phyloP scores from a whole-genome alignment of 1,284 basidiomycete species.

The Salmacisia buchloeana region DNA sequence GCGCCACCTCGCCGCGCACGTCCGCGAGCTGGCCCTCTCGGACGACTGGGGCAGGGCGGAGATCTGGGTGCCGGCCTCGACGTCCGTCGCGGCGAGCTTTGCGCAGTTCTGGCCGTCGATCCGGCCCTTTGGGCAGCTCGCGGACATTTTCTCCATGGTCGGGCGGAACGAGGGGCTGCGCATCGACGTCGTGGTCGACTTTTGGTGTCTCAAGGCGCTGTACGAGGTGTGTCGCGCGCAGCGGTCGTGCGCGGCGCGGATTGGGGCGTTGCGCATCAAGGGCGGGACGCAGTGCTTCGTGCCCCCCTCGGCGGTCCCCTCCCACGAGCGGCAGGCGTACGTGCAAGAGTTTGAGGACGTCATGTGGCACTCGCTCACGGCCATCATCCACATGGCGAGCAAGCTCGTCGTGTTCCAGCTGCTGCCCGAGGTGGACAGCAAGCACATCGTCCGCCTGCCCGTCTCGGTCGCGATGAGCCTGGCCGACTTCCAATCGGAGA shows the following conservation, averaged over 20 bases:
- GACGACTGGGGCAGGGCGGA: not conserved
- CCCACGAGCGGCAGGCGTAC: not conserved
- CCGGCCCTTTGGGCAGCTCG: not conserved
- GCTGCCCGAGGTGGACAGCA: not conserved
- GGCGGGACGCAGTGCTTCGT: not conserved
- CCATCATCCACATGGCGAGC: not conserved
- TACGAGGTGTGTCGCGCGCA: slow-evolving; percentile 6
- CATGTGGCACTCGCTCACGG: not conserved
- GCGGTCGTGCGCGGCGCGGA: not conserved
- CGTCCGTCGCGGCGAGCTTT: not conserved
- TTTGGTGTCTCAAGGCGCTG: not conserved
- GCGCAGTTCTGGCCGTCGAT: not conserved
- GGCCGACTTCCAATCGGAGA: not conserved
- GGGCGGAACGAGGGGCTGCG: not conserved
- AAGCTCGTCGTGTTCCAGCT: not conserved
- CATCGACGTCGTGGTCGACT: slow-evolving; percentile 3
- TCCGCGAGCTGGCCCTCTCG: not conserved
- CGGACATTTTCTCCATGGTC: not conserved
- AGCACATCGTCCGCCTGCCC: not conserved
- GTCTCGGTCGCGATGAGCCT: not conserved
- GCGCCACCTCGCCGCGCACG: not conserved
- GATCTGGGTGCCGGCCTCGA: not conserved
- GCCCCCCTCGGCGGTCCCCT: not conserved
- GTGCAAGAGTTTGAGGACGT: not conserved
- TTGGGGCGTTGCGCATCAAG: not conserved